Conservation (phyloP, 176 grass and related monocot genomes). For the Cenchrus americanus region DNA sequence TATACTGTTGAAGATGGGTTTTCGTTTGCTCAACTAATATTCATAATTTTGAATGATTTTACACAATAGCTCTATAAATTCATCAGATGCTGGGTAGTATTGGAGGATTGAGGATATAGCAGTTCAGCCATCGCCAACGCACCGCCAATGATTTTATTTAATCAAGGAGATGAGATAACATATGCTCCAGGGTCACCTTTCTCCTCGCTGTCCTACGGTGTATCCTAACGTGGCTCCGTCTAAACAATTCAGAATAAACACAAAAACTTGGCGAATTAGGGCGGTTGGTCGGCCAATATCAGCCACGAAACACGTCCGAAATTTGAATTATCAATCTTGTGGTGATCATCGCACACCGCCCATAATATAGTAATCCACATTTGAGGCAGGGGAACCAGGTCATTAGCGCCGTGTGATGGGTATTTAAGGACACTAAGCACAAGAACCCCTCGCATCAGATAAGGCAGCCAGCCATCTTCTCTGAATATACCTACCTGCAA, state of each 20-base stretch:
- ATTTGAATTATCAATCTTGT: slow-evolving; percentile 32
- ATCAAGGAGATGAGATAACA: slow-evolving; percentile 27
- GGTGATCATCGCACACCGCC: slow-evolving; percentile 59
- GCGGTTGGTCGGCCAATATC: slow-evolving; percentile 73
- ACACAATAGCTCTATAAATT: neutral
- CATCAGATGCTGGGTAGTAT: neutral
- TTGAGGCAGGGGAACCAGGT: neutral
- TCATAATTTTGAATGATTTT: neutral
- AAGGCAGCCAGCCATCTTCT: slow-evolving; percentile 20
- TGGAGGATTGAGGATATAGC: neutral
- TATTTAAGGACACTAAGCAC: slow-evolving; percentile 54
- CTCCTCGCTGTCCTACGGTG: slow-evolving; percentile 2
- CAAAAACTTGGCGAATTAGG: slow-evolving; percentile 41
- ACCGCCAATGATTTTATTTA: slow-evolving; percentile 44
- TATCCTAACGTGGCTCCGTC: slow-evolving; percentile 13
- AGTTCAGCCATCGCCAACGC: neutral
- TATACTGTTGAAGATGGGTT: neutral
- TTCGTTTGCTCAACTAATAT: neutral
- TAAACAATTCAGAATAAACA: slow-evolving; percentile 39
- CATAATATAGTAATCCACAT: slow-evolving; percentile 57
- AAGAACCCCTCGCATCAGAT: slow-evolving; percentile 29
- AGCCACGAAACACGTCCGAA: slow-evolving; percentile 44
- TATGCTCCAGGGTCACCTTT: slow-evolving; percentile 28
- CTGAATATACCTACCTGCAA: neutral
- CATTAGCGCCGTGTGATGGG: slow-evolving; percentile 27